phyloP scores from a whole-genome alignment of 208 protist species.

The Trypanosoma grayi region DNA sequence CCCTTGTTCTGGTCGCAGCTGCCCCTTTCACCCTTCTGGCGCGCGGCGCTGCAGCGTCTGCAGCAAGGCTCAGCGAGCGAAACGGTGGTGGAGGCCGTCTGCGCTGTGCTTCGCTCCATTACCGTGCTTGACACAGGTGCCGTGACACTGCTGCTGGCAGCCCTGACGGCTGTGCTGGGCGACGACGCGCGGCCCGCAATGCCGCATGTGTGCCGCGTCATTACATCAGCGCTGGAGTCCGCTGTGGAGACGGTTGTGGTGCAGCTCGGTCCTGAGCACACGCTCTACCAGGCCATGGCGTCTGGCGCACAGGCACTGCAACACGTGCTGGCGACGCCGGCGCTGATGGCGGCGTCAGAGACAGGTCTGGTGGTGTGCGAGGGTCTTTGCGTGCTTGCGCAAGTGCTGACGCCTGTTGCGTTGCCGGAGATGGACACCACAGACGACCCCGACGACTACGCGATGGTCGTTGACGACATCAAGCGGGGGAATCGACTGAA shows the following conservation, averaged over 20 bases:
- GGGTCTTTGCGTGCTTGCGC: constrained; percentile 59
- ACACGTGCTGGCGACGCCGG: constrained; percentile 20
- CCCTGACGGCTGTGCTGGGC: constrained; percentile 32
- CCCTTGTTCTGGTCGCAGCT: constrained; percentile 53
- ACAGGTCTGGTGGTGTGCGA: constrained; percentile 54
- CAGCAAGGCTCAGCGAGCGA: constrained; percentile 13
- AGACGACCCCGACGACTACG: constrained; percentile 76
- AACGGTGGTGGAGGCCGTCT: constrained; percentile 27
- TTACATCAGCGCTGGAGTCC: constrained; percentile 58
- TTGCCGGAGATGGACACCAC: constrained; percentile 56
- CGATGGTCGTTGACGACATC: constrained; percentile 27
- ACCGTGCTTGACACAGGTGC: constrained; percentile 41
- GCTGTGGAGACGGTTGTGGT: constrained; percentile 53
- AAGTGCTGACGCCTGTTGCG: constrained; percentile 52
- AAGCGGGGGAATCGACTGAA: constrained; percentile 31
- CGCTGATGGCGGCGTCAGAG: constrained; percentile 15
- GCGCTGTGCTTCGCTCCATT: constrained; percentile 50
- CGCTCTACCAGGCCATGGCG: constrained; percentile 50
- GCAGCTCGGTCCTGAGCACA: constrained; percentile 25
- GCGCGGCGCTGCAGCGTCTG: constrained; percentile 29
- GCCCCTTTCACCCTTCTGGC: constrained; percentile 46
- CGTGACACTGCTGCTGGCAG: constrained; percentile 36
- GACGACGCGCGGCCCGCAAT: not conserved
- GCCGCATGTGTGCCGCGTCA: constrained; percentile 32
- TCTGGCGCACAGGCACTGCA: constrained; percentile 37